phyloP scores from a whole-genome alignment of 1,139 yeast species.

The Blastobotrys serpentis region DNA sequence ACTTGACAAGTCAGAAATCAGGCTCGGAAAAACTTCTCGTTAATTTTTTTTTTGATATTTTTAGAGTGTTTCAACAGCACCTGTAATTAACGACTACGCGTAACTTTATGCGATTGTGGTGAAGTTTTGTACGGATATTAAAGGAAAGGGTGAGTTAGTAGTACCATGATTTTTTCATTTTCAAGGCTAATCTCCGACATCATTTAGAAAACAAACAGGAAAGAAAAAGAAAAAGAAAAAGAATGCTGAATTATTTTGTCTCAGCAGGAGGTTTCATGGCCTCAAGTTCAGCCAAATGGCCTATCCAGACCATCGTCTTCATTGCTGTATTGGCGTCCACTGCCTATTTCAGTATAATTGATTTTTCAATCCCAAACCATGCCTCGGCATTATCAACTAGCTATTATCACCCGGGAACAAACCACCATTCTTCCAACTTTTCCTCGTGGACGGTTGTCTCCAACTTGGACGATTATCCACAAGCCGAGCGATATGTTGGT shows the following conservation, averaged over 20 bases:
- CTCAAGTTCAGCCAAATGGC: conserved; percentile 71
- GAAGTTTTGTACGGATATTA: neutral
- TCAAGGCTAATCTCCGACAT: neutral
- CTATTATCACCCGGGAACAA: conserved; percentile 24
- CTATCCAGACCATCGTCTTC: conserved; percentile 81
- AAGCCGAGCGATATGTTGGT: conserved; percentile 43
- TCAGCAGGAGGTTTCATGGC: conserved; percentile 43
- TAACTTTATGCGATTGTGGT: neutral
- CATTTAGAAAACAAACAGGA: neutral
- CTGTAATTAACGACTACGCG: neutral
- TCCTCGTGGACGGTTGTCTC: conserved; percentile 33
- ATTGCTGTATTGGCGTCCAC: conserved; percentile 75
- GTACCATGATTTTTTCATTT: neutral
- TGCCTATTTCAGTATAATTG: conserved; percentile 79
- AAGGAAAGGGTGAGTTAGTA: neutral
- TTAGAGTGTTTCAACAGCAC: neutral
- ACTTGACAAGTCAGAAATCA: neutral
- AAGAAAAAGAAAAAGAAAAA: neutral
- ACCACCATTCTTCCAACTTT: conserved; percentile 18
- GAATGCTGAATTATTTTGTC: neutral
- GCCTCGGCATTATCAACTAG: conserved; percentile 29
- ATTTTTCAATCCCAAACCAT: conserved; percentile 60
- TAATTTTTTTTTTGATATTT: neutral
- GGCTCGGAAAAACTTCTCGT: no score
- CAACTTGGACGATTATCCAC: conserved; percentile 34